Base-by-base conservation (phyloP, 2,329 filamentous ascomycete species). In the Fusarium dlaminii region DNA sequence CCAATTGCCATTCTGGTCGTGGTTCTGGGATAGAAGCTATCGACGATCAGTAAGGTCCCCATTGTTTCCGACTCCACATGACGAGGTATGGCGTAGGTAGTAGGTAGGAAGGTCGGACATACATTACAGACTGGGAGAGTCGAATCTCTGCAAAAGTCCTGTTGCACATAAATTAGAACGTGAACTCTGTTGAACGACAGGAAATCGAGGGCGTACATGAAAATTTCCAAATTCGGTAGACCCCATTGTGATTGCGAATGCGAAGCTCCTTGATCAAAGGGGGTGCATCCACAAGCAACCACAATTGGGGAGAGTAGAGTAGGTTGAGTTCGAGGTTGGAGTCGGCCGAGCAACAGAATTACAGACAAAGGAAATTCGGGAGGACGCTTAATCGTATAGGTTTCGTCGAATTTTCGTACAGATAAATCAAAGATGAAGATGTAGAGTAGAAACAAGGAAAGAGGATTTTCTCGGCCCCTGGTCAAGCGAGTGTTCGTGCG, bases 41-140 rank as follows among this genome's bases (percentile, higher is more conserved):
- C 57, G 48, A 46, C 42, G 34, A 68, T 68, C 64, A 75, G 76
- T 79, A 57, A 76, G 75, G 46, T 60, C 55, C 46, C 52, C 67
- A 63, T 73, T 72, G 42, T 71, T 73, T 66, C 70, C 48, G 57
- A 57, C 72, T 78, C 70, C 70, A 75, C 62, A 66, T 55, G 70
- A 54, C 46, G 39, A 39, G 51, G 62, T 56, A 61, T 55, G 60
- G 57, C 39, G 67, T 68, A 54, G 52, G 24, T 39, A 59, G 29
- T 48, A 60, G 34, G 34, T 39, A 60, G 51, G 24, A 29, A 55
- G 66, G 54, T 73, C 58, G 61, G 40, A 89, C 92, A 79, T 88
- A 95, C 93, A 88, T 96, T 96, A 87, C 93, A 96, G 78, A 96
- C 87, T 62, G 94, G 93, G 78, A 96, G 87, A 66, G 93, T 95